phyloP scores from a whole-genome alignment of 371 early-diverging fungal genomes.

The Mucor racemosus region DNA sequence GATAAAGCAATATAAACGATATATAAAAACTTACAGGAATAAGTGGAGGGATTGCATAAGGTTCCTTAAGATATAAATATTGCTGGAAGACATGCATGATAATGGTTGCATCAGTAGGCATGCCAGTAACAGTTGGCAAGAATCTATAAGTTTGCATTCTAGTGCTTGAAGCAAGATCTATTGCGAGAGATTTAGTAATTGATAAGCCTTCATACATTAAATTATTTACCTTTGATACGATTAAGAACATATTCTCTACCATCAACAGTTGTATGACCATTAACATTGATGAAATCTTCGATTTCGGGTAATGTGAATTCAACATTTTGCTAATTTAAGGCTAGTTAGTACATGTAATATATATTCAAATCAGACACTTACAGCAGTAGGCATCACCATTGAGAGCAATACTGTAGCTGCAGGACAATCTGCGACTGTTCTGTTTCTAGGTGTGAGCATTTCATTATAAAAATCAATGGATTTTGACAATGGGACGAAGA shows the following conservation, averaged over 20 bases:
- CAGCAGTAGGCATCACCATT: slow-evolving; percentile 5
- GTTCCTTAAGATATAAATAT: slow-evolving; percentile 19
- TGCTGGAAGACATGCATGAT: slow-evolving; percentile 15
- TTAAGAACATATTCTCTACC: slow-evolving; percentile 15
- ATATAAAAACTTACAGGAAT: slow-evolving; percentile 18
- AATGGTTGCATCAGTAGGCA: slow-evolving; percentile 37
- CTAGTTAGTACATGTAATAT: background rate
- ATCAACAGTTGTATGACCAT: slow-evolving; percentile 27
- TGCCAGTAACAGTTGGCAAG: slow-evolving; percentile 33
- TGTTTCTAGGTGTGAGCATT: slow-evolving; percentile 28
- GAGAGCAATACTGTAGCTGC: slow-evolving; percentile 2
- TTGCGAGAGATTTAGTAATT: background rate
- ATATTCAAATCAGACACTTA: background rate
- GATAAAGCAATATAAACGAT: background rate
- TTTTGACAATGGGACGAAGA: slow-evolving; percentile 69
- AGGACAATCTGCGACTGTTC: slow-evolving; percentile 9
- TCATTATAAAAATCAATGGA: slow-evolving; percentile 33
- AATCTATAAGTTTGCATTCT: slow-evolving; percentile 55
- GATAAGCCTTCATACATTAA: background rate
- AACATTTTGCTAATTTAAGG: background rate
- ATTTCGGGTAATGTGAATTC: slow-evolving; percentile 22
- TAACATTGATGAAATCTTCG: slow-evolving; percentile 10
- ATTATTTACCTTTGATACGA: slow-evolving; percentile 44
- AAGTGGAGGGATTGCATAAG: slow-evolving; percentile 28
- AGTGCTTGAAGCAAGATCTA: slow-evolving; percentile 20